phyloP scores from a whole-genome alignment of 768 basidiomycete genomes.

The Mycena kentingensis region DNA sequence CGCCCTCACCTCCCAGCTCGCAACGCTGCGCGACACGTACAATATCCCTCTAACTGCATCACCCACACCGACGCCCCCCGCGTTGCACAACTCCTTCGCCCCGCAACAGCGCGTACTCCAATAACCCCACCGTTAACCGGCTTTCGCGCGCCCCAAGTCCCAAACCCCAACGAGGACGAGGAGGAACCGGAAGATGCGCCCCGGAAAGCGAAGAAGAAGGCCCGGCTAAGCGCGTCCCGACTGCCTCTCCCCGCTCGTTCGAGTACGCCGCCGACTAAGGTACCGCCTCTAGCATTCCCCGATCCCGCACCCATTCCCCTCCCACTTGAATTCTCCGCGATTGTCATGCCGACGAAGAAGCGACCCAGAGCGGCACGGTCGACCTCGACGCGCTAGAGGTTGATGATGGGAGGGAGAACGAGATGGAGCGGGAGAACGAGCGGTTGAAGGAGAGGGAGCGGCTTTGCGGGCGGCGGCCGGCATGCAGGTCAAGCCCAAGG shows the following conservation, averaged over 20 bases:
- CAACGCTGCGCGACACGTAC: slow-evolving; percentile 63
- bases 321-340: slow-evolving; percentile 15
- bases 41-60: slow-evolving; percentile 36
- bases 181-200: slow-evolving; percentile 20
- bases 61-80: slow-evolving; percentile 19
- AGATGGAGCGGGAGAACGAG: slow-evolving; percentile 49
- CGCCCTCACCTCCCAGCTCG: slow-evolving; percentile 65
- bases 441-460: slow-evolving; percentile 47
- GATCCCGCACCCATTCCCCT: background rate
- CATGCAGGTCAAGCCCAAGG: slow-evolving; percentile 36
- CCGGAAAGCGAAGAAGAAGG: slow-evolving; percentile 32
- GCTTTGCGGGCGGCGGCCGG: slow-evolving; percentile 23
- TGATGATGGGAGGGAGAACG: slow-evolving; percentile 23
- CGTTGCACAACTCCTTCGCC: slow-evolving; percentile 13
- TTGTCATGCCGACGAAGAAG: slow-evolving; percentile 36
- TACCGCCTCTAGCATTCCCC: background rate
- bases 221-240: slow-evolving; percentile 38
- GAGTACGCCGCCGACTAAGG: slow-evolving; percentile 15
- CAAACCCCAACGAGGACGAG: slow-evolving; percentile 21
- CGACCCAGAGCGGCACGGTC: slow-evolving; percentile 33
- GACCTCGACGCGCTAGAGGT: slow-evolving; percentile 21
- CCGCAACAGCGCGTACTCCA: slow-evolving; percentile 27
- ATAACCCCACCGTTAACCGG: slow-evolving; percentile 23
- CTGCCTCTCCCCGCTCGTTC: slow-evolving; percentile 20
- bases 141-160: slow-evolving; percentile 47